These are phyloP conservation scores for Herpetomonas samuelpessoai DNA, from an alignment of 208 protist species.

Conservation along the genomic window DNA sequence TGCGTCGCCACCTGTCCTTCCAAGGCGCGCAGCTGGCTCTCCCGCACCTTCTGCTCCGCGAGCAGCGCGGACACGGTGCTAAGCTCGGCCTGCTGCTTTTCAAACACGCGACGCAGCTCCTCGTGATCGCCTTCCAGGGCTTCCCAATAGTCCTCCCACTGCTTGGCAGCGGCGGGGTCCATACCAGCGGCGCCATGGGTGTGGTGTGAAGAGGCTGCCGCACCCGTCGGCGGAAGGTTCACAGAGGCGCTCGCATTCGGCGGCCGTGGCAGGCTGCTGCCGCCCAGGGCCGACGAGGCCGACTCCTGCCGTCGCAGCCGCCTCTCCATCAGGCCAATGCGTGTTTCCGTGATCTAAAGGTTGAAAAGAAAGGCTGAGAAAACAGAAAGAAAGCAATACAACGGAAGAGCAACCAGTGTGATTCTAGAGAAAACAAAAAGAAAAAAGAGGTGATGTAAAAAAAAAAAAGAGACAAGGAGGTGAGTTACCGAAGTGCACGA, in stretches of 20 bases:
- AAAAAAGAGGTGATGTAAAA: constrained; percentile 1
- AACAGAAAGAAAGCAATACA: not conserved
- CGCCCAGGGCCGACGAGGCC: constrained; percentile 5
- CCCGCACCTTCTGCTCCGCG: constrained; percentile 3
- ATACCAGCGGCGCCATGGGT: not conserved
- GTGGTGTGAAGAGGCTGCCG: not conserved
- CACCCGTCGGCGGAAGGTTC: not conserved
- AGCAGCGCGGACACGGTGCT: not conserved
- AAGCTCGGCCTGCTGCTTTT: not conserved
- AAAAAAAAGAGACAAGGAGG: constrained; percentile 9
- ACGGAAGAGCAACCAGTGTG: too few species aligned
- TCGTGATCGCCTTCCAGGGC: not conserved
- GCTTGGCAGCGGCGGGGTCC: not conserved
- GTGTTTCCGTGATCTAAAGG: too few species aligned
- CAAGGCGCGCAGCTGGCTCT: not conserved
- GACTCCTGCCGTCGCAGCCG: constrained; percentile 9
- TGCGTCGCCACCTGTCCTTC: not conserved
- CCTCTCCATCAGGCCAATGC: not conserved
- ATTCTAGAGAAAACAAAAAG: not conserved
- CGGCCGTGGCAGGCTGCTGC: constrained; percentile 5
- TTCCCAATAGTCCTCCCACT: not conserved
- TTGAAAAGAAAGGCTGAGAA: constrained; percentile 3
- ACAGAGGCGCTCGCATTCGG: not conserved
- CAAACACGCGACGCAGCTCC: not conserved
- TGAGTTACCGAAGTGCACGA: too few species aligned